Base-by-base conservation (phyloP, 805 yeast species). In the Candida koratica region DNA sequence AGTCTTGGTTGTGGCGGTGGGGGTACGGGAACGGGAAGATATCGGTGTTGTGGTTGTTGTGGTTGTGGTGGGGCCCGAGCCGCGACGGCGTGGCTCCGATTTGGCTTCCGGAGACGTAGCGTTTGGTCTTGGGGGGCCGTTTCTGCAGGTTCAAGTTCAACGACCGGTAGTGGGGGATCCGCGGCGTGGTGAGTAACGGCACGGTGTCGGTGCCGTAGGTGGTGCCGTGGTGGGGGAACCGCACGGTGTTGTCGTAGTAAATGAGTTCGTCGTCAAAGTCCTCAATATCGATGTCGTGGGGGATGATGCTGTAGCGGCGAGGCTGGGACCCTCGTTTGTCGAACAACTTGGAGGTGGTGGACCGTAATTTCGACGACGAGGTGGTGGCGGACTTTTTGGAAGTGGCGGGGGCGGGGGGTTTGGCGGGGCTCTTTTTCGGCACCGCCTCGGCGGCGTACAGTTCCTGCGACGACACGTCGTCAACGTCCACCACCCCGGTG, bases 271-370 rank as follows among this genome's bases (percentile, higher is more conserved):
- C 81, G 42, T 73, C 80, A 40, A 68, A 67, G 36, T 67, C 75
- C 38, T 75, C 81, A 28, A 68, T 67, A 43, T 70, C 77, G 13
- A 66, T 69, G 51, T 78, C 79, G 49, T 78, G 82, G 0, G 83
- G 83, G 2, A 78, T 73, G 14, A 83, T 84, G 14, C 88, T 79
- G 49, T 83, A 82, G 22, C 88, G 62, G 49, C 89, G 67, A 5
- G 86, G 77, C 31, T 79, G 83, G 0, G 81, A 75, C 1, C 86
- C 88, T 46, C 77, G 81, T 9, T 77, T 73, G 48, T 83, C 90
- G 55, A 84, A 83, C 5, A 83, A 59, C 43, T 80, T 79, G 1
- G 88, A 81, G 0, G 88, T 80, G 1, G 87, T 81, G 2, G 88
- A 77, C 26, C 84, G 56, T 29, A 78, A 58, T 34, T 71, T 77